These are phyloP conservation scores for Capsella rubella DNA, from an alignment of 441 rosid species.

Conservation along the genomic window DNA sequence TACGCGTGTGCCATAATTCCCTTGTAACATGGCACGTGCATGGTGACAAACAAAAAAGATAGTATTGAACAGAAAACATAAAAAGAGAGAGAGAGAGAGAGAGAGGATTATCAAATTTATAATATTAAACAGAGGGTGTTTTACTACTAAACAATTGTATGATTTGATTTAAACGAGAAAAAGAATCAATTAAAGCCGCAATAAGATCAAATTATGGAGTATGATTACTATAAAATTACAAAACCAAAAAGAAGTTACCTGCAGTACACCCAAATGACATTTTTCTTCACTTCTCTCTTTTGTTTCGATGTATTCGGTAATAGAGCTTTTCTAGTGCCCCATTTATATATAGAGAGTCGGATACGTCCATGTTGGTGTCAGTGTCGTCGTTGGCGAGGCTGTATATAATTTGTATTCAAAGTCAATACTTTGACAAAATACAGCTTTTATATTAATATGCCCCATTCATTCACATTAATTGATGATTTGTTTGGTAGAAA, in stretches of 20 bases:
- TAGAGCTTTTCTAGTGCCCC: neutral
- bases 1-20: neutral
- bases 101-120: too few species aligned
- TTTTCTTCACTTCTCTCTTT: neutral
- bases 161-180: neutral
- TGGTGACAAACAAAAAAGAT: neutral
- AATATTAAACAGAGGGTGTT: neutral
- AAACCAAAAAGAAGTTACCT: conserved; percentile 9
- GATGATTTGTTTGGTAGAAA: neutral
- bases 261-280: conserved; percentile 36
- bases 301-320: neutral
- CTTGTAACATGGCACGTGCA: conserved; percentile 15
- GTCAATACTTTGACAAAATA: conserved; percentile 14
- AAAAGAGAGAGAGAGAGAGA: too few species aligned
- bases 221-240: neutral
- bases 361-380: conserved; percentile 3
- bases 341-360: conserved; percentile 34
- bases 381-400: conserved; percentile 26
- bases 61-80: neutral
- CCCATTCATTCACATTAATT: neutral
- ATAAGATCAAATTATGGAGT: neutral
- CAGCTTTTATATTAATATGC: neutral
- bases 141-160: neutral
- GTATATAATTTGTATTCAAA: neutral
- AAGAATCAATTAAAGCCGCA: neutral